Evolutionary conservation across 495 filamentous ascomycete genomes (phyloP), one percentile per base, ranked within the genome.

Genomic region (Penicillium argentinense): DNA sequence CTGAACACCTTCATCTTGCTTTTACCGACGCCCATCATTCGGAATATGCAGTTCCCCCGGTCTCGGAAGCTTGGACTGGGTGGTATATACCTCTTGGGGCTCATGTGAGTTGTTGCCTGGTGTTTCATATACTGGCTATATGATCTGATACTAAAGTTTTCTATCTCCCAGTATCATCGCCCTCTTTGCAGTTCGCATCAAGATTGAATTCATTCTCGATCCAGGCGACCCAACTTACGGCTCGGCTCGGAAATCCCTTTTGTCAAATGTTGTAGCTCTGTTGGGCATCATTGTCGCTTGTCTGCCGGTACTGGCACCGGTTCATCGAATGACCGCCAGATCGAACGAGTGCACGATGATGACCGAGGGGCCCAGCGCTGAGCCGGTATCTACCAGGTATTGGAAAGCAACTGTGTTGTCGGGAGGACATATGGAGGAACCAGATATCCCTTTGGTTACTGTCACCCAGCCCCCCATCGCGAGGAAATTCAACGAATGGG

Each of bases 361-460:
- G 13, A n/a, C 30, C 6, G 49, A 51, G 1, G 32, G 14, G 1
- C 27, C 38, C 26, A 34, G 14, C 2, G 22, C 18, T n/a, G 41
- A 21, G n/a, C 44, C 43, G 2, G 24, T 34, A 3, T 28, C 43
- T 19, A 13, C 37, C 1, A 22, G 39, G 14, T 51, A 54, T 28
- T 60, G 49, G 45, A 57, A 54, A 13, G 42, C 56, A 13, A 54
- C 45, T 3, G 42, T 50, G 3, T 26, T 56, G 17, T 39, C 44
- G 3, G 27, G 44, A 2, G 14, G 16, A 0, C 47, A 47, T 9
- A 40, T 48, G 22, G 56, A 54, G 5, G 59, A 57, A 8, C 47
- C 50, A 2, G 53, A 60, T 6, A 57, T 60, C 17, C 59, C 56
- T 3, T 34, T 62, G 11, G 59, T 63, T 1, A 47, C 53, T 14